Conservation (phyloP, 371 early-diverging fungal species). For the Gilbertella persicaria region DNA sequence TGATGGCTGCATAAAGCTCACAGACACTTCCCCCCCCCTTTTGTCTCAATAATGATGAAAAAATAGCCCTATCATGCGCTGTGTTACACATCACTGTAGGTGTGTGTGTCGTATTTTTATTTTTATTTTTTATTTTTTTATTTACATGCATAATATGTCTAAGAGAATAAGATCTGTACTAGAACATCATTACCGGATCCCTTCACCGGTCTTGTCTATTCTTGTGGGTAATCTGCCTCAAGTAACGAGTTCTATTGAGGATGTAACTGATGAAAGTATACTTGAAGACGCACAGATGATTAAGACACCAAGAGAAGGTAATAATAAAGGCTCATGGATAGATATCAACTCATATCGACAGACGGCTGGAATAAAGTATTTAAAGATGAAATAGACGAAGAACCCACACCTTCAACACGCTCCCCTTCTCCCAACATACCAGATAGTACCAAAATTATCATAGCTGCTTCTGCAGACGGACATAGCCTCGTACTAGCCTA, state of each 20-base stretch:
- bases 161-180: constrained; percentile 35
- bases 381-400: constrained; percentile 46
- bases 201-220: constrained; percentile 44
- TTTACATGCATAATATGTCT: background rate
- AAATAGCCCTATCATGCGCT: no score
- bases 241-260: constrained; percentile 42
- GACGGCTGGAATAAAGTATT: constrained; percentile 53
- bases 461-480: constrained; percentile 43
- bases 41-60: no score
- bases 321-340: background rate
- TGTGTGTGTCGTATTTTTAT: no score
- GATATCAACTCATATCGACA: background rate
- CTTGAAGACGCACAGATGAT: constrained; percentile 19
- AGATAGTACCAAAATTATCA: constrained; percentile 31
- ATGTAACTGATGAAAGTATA: constrained; percentile 33
- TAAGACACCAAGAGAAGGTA: constrained; percentile 24
- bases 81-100: no score
- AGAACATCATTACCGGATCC: constrained; percentile 43
- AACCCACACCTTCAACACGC: constrained; percentile 20
- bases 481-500: constrained; percentile 40
- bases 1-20: no score
- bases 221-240: constrained; percentile 48
- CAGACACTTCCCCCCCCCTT: no score
- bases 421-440: constrained; percentile 29
- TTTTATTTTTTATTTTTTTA: background rate